phyloP scores from a whole-genome alignment of 768 basidiomycete species.

The Trichaptum fuscoviolaceum region DNA sequence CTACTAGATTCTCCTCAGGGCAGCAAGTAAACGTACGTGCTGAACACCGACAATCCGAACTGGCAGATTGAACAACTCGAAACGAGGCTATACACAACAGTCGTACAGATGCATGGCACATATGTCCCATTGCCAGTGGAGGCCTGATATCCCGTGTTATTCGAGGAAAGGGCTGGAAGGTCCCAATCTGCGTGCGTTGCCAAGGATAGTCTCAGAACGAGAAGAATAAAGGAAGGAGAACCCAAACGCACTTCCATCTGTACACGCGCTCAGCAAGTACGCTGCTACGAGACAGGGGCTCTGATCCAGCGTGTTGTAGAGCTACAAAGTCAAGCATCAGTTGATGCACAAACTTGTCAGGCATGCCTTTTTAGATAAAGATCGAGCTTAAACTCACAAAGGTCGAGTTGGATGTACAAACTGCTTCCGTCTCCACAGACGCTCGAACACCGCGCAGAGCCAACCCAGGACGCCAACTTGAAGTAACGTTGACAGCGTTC shows the following conservation, averaged over 20 bases:
- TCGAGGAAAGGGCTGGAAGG: neutral
- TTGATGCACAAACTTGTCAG: too few species aligned
- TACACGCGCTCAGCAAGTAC: conserved; percentile 36
- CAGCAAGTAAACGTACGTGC: neutral
- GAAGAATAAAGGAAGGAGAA: neutral
- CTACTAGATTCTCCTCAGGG: neutral
- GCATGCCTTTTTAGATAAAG: too few species aligned
- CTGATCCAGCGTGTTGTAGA: conserved; percentile 33
- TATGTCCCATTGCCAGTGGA: neutral
- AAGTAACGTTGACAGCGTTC: neutral
- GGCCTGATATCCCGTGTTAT: neutral
- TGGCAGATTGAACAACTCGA: neutral
- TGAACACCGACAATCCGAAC: neutral
- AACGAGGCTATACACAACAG: neutral
- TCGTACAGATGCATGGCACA: neutral
- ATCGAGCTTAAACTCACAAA: neutral
- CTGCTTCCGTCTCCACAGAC: neutral
- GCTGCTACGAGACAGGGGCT: conserved; percentile 42
- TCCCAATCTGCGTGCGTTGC: neutral
- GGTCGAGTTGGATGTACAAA: neutral
- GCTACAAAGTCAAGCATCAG: conserved; percentile 19
- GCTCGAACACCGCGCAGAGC: neutral
- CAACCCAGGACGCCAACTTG: neutral
- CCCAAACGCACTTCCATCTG: conserved; percentile 26
- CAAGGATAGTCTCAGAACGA: neutral